Evolutionary conservation across 1,284 basidiomycete genomes (phyloP).

Genomic region (Pseudozyma pruni): DNA sequence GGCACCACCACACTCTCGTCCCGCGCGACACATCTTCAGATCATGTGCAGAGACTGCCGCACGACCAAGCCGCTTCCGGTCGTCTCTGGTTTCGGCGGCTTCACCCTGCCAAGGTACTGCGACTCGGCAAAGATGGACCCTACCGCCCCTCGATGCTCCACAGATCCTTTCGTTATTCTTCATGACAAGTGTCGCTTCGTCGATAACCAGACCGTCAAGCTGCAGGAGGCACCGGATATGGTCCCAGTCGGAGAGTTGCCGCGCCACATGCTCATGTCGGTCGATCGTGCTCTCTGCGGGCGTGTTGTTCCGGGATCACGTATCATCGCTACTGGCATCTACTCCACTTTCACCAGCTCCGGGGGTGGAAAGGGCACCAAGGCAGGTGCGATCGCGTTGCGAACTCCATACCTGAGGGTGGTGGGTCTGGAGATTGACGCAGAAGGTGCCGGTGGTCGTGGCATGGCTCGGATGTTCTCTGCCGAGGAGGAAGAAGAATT

Average conservation of each 20-base stretch:
- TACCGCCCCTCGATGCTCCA: constrained; percentile 84
- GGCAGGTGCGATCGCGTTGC: constrained; percentile 76
- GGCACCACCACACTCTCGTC: constrained; percentile 93
- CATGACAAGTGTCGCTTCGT: constrained; percentile 95
- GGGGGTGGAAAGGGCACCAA: constrained; percentile 73
- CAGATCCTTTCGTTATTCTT: constrained; percentile 95
- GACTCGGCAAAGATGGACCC: constrained; percentile 67
- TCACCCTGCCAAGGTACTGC: constrained; percentile 69
- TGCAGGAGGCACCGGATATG: constrained; percentile 99
- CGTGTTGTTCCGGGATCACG: constrained; percentile 85
- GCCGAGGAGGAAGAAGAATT: constrained; percentile 98
- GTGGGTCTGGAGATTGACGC: constrained; percentile 90
- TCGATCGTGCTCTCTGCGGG: constrained; percentile 73
- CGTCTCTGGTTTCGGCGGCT: constrained; percentile 84
- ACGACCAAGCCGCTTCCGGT: constrained; percentile 77
- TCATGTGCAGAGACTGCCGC: constrained; percentile 92
- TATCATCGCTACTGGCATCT: constrained; percentile 94
- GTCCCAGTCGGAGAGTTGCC: constrained; percentile 98
- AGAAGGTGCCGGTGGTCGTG: constrained; percentile 72
- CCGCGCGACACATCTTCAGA: constrained; percentile 87
- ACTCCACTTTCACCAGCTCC: constrained; percentile 89
- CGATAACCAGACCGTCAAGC: constrained; percentile 94
- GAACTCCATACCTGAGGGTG: constrained; percentile 93
- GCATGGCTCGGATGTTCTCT: constrained; percentile 79
- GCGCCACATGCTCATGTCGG: constrained; percentile 90